Evolutionary conservation across 2,329 filamentous ascomycete genomes (phyloP).

Genomic region (Colletotrichum sp.): DNA sequence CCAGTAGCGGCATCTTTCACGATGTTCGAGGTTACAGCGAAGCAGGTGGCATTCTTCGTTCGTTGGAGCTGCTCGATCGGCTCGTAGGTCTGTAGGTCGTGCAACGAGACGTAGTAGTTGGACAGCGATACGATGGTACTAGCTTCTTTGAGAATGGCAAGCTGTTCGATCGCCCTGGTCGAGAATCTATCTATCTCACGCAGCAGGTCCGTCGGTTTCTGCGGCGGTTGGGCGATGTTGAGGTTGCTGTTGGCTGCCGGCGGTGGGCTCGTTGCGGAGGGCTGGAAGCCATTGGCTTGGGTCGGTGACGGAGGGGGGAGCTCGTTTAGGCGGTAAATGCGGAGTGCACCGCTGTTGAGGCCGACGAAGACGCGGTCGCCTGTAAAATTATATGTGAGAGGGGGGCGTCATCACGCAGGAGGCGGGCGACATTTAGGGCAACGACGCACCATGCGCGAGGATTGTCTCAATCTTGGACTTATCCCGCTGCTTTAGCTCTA

Average conservation of each 20-base stretch:
- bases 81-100: slow-evolving; percentile 86
- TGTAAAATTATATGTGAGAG: slow-evolving; percentile 34
- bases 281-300: slow-evolving; percentile 40
- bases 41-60: slow-evolving; percentile 87
- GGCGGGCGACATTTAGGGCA: not conserved
- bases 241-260: slow-evolving; percentile 20
- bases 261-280: slow-evolving; percentile 28
- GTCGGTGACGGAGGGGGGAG: slow-evolving; percentile 37
- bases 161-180: slow-evolving; percentile 85
- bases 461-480: slow-evolving; percentile 98
- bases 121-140: slow-evolving; percentile 90
- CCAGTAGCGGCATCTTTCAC: slow-evolving; percentile 86
- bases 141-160: slow-evolving; percentile 94
- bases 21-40: slow-evolving; percentile 95
- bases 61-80: slow-evolving; percentile 78
- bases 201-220: slow-evolving; percentile 77
- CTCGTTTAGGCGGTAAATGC: slow-evolving; percentile 91
- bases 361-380: slow-evolving; percentile 92
- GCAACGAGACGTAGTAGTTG: slow-evolving; percentile 85
- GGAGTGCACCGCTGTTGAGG: slow-evolving; percentile 84
- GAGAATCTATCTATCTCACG: slow-evolving; percentile 96
- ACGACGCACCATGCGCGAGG: slow-evolving; percentile 76
- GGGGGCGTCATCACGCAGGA: not conserved
- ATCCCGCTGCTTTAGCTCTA: slow-evolving; percentile 95
- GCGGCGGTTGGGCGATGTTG: slow-evolving; percentile 24